Evolutionary conservation across 75 land plant species (phyloP).

Genomic region (Pinus albicaulis): DNA sequence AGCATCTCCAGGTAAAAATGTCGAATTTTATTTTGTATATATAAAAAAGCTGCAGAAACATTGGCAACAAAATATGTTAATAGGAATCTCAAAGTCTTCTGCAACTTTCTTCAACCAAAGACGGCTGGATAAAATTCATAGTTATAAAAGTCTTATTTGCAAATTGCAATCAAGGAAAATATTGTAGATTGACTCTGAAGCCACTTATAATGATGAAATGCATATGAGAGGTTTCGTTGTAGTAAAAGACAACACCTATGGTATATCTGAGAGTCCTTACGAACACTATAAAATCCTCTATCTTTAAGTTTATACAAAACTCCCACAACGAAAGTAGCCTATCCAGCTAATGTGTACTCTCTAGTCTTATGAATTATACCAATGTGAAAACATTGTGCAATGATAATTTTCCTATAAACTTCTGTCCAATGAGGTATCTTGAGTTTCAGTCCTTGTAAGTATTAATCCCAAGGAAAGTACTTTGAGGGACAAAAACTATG

Average conservation of each 20-base stretch:
- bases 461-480: neutral
- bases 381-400: neutral
- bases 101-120: conserved; percentile 1
- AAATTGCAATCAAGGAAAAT: neutral
- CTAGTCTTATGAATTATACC: neutral
- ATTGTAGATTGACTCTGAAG: neutral
- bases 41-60: too few relatives aligned
- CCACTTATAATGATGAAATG: neutral
- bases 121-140: neutral
- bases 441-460: neutral
- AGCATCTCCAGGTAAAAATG: too few relatives aligned
- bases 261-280: neutral
- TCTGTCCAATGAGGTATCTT: too few relatives aligned
- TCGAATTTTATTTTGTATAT: too few relatives aligned
- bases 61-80: neutral
- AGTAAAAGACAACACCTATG: neutral
- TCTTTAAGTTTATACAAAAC: neutral
- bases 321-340: neutral
- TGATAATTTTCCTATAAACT: too few relatives aligned
- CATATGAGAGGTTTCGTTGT: neutral
- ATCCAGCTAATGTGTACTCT: neutral
- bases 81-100: neutral
- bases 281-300: neutral
- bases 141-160: neutral
- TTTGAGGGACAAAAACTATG: neutral